Evolutionary conservation across 306 rosid species (phyloP), one percentile per base, ranked within the genome.

Genomic region (Prinsepia uniflora): DNA sequence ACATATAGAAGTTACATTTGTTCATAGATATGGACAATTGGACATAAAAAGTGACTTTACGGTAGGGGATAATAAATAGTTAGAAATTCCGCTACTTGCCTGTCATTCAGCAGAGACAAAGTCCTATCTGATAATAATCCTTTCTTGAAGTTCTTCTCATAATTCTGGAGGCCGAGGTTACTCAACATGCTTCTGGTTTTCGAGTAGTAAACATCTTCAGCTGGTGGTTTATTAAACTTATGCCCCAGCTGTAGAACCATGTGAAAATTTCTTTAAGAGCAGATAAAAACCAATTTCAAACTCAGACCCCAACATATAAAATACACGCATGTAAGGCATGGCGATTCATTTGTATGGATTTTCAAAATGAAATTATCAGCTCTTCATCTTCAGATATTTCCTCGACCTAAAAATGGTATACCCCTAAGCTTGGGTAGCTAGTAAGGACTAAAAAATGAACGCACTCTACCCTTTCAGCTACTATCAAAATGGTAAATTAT

Each of bases 71-170:
- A 54, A 69, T 20, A 52, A 68, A n/a, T 67, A 54, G 45, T 52
- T 64, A 52, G 49, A 66, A 54, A 60, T 71, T 63, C 74, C 62
- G 71, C 63, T 63, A 68, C 86, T 67, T 76, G 85, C 98, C 98
- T 94, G 76, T 95, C 99, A 0, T 85, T 95, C 78, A 95, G 99
- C 80, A 95, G 78, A 76, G 99, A 96, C 81, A 95, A 70, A 20
- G 97, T 94, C 76, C 52, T 72, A 79, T 94, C 97, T 0, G 92
- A 79, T 76, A 94, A 80, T 63, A 91, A 80, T 83, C 97, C 96
- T 56, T 72, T 94, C 91, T 89, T 94, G 75, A 94, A 94, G 82
- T 94, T 89, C 84, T 89, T 89, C 82, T 94, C 99, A 10, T 89
- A 94, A 53, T 58, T 82, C 79, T 81, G 88, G 48, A 94, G 97